Base-by-base conservation (phyloP, 192 early-diverging fungal genomes). In the Mortierella hygrophila region DNA sequence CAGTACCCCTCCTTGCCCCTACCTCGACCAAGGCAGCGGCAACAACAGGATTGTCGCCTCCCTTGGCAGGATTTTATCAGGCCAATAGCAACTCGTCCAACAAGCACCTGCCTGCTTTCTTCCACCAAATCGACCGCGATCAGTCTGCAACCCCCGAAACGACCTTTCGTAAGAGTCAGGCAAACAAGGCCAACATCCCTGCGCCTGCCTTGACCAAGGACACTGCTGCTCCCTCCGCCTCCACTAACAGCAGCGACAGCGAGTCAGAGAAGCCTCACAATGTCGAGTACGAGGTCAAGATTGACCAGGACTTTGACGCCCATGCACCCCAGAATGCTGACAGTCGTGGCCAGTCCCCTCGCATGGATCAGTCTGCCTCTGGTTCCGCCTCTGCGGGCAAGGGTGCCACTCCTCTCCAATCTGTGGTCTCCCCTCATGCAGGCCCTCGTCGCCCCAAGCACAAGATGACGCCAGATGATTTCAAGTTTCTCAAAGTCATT, bases 401-500 rank as follows among this genome's bases (percentile, higher is more conserved):
- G 42, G 60, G 60, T 15, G 42, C 70, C n/a, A 63, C 23, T 57
- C 16, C 16, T 37, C 47, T 23, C 15, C 42, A 52, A 20, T 68
- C 74, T 23, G 68, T 55, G 13, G 68, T 71, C 6, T 86, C 84
- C 20, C 84, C 84, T 52, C 55, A 42, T 32, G 72, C 68, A 11
- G 84, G 84, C 2, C 84, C 84, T n/a, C 84, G 84, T 46, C 75
- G 79, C 57, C 84, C 84, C 29, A 79, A 71, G 40, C 78, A 88
- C 65, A 92, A 90, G 71, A 88, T 92, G 65, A 74, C 79, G 29
- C 79, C 87, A 68, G 88, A 88, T 71, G 91, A 92, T 68, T 92
- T 92, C 87, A 88, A 89, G 71, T 79, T 85, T 79, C 72, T 92
- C 46, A 92, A 92, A 60, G 77, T 92, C 16, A 83, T 92, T 72